A percentile compares a stretch with the other conserved stretches of the same genome.
Evolutionary conservation across 140 eudicot genomes (phyloP).

Genomic region (Flaveria floridana): DNA sequence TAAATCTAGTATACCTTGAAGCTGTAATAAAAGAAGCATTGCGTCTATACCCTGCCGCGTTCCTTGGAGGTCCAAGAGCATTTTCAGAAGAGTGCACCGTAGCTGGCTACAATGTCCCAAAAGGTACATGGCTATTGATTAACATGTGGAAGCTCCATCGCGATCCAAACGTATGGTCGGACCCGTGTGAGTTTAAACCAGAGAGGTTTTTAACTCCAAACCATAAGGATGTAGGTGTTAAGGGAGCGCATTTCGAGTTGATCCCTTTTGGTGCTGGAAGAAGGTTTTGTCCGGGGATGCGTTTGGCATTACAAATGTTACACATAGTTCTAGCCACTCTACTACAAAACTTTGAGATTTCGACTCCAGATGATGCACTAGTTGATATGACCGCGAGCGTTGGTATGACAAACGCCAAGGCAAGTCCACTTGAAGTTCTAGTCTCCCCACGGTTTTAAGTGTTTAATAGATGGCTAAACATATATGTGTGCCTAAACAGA

Average conservation of each 20-base stretch:
- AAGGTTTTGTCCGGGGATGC: conserved; percentile 35
- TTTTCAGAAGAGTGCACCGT: conserved; percentile 28
- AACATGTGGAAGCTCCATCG: conserved; percentile 41
- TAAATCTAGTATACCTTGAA: conserved; percentile 30
- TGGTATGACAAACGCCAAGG: conserved; percentile 36
- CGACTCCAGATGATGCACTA: conserved; percentile 12
- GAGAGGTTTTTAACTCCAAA: conserved; percentile 32
- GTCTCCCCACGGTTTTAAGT: conserved; percentile 14
- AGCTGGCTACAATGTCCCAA: conserved; percentile 27
- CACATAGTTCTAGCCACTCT: conserved; percentile 17
- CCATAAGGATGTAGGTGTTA: conserved; percentile 34
- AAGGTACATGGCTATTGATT: conserved; percentile 30
- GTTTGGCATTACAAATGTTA: conserved; percentile 29
- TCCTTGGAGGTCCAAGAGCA: conserved; percentile 30
- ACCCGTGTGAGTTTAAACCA: conserved; percentile 26
- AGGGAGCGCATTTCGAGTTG: conserved; percentile 28
- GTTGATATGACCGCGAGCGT: conserved; percentile 37
- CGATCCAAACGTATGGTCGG: conserved; percentile 31
- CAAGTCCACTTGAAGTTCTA: conserved; percentile 34
- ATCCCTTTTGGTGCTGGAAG: conserved; percentile 43
- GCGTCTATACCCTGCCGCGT: conserved; percentile 35
- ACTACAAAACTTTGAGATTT: conserved; percentile 34
- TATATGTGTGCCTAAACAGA: neutral
- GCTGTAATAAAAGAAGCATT: conserved; percentile 33
- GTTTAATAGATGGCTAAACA: neutral